Base-by-base conservation (phyloP, 2,329 filamentous ascomycete genomes). In the Sporothrix mexicana region DNA sequence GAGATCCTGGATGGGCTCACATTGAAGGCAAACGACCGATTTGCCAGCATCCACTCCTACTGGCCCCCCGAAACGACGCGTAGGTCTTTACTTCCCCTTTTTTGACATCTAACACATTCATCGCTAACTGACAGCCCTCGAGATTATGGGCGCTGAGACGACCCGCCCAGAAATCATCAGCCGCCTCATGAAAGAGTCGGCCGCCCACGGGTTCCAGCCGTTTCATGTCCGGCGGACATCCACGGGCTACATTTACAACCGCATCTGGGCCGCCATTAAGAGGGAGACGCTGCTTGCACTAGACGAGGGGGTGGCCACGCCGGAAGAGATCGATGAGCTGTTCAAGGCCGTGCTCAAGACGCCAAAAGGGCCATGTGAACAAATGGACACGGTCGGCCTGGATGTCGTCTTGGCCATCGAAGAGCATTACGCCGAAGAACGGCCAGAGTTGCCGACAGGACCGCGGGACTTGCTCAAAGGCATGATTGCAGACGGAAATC, bases 211-310 rank as follows among this genome's bases (percentile, higher is more conserved):
- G 3, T 71, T 71, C 45, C 69, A 71, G 45, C 69, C 69, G 17
- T 71, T 71, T 12, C 57, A 49, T 17, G 69, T 71, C 5, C 69
- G 69, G 23, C 43, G 15, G 1, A 43, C 69, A 9, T 71, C 69
- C 6, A 71, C 69, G 2, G 69, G 69, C 8, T 71, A 71, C 25
- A 71, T 71, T 17, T 71, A 71, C 17, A 71, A 71, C 30, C 59
- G 69, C 17, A 71, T 71, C 41, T 71, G 69, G 69, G 69, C 69
- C 1, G 69, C 69, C 23, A 71, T 71, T 17, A 71, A 71, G 57
- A 45, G 68, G 5, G 68, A 70, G 51, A 47, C 68, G 30, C 68
- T 70, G 17, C 41, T 59, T 30, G 68, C 15, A 0, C 41, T 70
- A 13, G 51, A 57, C 41, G 68, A 70, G 10, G 8, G 30, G 30